These are phyloP conservation scores for Glarea lozoyensis DNA, from an alignment of 495 filamentous ascomycete species.

Conservation along the genomic window DNA sequence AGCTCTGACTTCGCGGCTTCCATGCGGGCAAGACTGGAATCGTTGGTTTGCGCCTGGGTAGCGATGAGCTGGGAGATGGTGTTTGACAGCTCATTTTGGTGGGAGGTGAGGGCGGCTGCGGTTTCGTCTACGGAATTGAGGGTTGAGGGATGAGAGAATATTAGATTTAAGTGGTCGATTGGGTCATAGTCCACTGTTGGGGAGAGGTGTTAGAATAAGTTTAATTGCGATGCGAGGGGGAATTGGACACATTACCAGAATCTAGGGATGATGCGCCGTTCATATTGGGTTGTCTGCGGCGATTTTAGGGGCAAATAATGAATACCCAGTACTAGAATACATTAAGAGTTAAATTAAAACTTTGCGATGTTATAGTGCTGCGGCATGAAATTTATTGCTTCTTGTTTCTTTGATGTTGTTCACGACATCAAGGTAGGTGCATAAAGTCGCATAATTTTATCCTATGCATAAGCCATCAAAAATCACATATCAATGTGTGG, in stretches of 20 bases:
- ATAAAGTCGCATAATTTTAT: too few species aligned
- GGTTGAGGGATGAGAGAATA: conserved; percentile 88
- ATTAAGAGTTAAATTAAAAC: background rate
- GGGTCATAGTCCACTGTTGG: conserved; percentile 85
- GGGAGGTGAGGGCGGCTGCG: conserved; percentile 58
- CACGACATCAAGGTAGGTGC: too few species aligned
- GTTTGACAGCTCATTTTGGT: conserved; percentile 76
- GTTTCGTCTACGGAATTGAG: conserved; percentile 68
- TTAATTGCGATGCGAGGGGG: conserved; percentile 11
- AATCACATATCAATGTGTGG: too few species aligned
- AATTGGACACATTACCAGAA: conserved; percentile 32
- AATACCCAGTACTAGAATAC: background rate
- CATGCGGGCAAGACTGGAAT: conserved; percentile 81
- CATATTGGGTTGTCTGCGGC: conserved; percentile 24
- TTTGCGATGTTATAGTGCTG: too few species aligned
- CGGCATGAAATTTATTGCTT: too few species aligned
- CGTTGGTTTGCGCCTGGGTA: conserved; percentile 76
- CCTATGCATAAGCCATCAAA: too few species aligned
- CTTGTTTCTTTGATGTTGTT: too few species aligned
- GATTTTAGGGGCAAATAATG: background rate
- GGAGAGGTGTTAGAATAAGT: conserved; percentile 17
- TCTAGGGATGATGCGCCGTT: conserved; percentile 40
- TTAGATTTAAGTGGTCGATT: conserved; percentile 82
- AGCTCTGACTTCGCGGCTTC: conserved; percentile 84
- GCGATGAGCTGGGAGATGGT: conserved; percentile 71